Percentiles rank a stretch among this genome's conserved stretches.
phyloP scores from a whole-genome alignment of 176 grass and related monocot genomes.

The Eleusine indica region DNA sequence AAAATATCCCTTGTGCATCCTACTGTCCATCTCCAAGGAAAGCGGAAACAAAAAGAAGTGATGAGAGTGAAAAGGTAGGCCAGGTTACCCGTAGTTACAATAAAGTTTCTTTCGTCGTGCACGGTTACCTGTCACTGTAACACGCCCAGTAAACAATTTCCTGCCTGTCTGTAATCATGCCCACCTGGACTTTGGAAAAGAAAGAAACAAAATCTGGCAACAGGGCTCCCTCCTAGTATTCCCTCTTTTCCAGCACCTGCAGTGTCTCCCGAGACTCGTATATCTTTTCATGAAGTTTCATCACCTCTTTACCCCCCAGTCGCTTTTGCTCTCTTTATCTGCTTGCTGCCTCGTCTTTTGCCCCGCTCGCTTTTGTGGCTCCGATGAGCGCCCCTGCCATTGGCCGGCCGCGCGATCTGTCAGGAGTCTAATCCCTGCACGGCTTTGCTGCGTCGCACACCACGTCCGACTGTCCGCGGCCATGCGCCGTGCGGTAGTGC shows the following conservation, averaged over 20 bases:
- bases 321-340: background rate
- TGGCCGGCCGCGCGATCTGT: background rate
- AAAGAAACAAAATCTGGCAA: background rate
- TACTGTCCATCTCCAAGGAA: background rate
- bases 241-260: background rate
- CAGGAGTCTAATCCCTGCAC: slow-evolving; percentile 30
- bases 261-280: background rate
- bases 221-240: background rate
- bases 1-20: background rate
- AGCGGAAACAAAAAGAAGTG: background rate
- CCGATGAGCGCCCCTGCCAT: background rate
- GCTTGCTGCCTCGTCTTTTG: background rate
- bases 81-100: background rate
- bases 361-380: background rate
- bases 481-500: no score
- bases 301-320: background rate
- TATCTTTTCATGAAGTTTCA: slow-evolving; percentile 48
- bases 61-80: background rate
- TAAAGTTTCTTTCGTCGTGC: slow-evolving; percentile 2
- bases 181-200: background rate
- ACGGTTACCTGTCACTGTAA: background rate
- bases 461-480: slow-evolving; percentile 13
- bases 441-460: background rate
- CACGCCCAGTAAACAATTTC: background rate
- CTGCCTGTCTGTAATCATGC: slow-evolving; percentile 36